Evolutionary conservation across 2,329 filamentous ascomycete species (phyloP), one percentile per base, ranked within the genome.

Genomic region (Penicillium sclerotiorum): DNA sequence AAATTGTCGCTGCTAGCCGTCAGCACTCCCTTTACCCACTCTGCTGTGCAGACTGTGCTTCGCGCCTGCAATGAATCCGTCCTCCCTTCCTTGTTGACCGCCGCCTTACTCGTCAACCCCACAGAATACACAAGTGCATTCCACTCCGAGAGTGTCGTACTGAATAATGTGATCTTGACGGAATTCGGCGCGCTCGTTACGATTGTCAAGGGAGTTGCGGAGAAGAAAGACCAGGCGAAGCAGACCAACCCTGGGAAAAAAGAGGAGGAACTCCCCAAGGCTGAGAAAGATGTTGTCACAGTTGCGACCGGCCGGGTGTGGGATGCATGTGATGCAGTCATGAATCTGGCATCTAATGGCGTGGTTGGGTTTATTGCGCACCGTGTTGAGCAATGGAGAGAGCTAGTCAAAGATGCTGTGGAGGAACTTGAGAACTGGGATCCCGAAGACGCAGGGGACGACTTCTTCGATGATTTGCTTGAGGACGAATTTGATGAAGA

Each of bases 401-500:
- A 89, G 48, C 82, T 88, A 2, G 75, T 96, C 20, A 83, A 89
- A 60, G 93, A 96, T 73, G 88, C 90, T 0, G 82, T 95, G 59
- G 83, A 89, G 55, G 93, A 96, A 73, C 70, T 96, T 57, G 89
- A 90, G 66, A 90, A 93, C 60, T 96, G 92, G 90, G 84, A 86
- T 17, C 88, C 90, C 1, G 87, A 90, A 61, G 80, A 83, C 8
- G 79, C 81, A 0, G 81, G 83, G 3, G 84, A 84, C 1, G 84
- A 84, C 1, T 72, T 74, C 48, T 72, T 74, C 40, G 70, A 73
- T 44, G 66, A 71, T n/a, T 45, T 68, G 32, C 52, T 70, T 28
- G 65, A 60, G 17, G 66, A 68, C 27, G 63, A 57, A 5, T 55
- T 61, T 15, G 51, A 49, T 3, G 57, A 62, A 2, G 53, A 58